Evolutionary conservation across 83 land plant species (phyloP).

Genomic region (Thuja plicata): DNA sequence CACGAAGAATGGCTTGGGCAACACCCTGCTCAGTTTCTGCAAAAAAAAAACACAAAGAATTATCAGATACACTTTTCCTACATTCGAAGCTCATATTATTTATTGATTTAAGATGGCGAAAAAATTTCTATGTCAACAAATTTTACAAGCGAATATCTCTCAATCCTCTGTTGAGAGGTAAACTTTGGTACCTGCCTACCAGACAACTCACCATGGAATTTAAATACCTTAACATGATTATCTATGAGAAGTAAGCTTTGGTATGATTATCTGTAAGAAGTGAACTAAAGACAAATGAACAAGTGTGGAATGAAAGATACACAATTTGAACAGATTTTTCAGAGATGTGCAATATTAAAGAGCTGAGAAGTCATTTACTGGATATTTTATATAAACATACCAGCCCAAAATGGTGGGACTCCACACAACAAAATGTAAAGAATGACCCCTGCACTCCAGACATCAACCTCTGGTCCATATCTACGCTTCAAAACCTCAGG

Average conservation of each 20-base stretch:
- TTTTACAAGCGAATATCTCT: background rate
- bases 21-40: conserved; percentile 77
- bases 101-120: background rate
- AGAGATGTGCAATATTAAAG: background rate
- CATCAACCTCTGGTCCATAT: conserved; percentile 54
- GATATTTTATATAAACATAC: conserved; percentile 11
- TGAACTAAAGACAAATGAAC: background rate
- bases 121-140: background rate
- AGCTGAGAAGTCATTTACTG: background rate
- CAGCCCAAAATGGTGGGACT: conserved; percentile 75
- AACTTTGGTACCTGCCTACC: background rate
- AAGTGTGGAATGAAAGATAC: background rate
- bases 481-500: conserved; percentile 55
- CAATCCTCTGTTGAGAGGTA: background rate
- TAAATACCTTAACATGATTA: background rate
- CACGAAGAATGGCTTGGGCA: conserved; percentile 60
- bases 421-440: conserved; percentile 66
- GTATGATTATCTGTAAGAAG: too few relatives aligned
- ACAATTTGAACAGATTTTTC: background rate
- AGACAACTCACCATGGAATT: background rate
- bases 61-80: background rate
- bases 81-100: background rate
- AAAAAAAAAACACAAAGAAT: background rate
- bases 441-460: conserved; percentile 69
- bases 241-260: background rate